Percentiles rank a stretch among this genome's conserved stretches.
phyloP scores from a whole-genome alignment of 139 green algal genomes.

The Asterochloris erici region DNA sequence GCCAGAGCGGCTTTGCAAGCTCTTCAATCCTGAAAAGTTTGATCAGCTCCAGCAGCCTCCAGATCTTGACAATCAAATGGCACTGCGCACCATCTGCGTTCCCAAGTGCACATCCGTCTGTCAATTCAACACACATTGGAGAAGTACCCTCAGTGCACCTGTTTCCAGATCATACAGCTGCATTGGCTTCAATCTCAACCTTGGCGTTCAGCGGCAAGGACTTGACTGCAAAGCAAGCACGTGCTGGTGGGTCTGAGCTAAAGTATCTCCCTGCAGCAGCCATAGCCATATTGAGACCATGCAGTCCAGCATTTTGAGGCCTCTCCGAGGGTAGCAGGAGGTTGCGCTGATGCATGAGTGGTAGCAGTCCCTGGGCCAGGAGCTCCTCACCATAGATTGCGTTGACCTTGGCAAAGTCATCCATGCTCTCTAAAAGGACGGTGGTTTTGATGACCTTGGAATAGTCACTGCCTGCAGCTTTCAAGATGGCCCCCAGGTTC shows the following conservation, averaged over 20 bases:
- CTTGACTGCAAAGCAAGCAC: slow-evolving; percentile 87
- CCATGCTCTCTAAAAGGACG: slow-evolving; percentile 84
- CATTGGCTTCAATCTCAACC: slow-evolving; percentile 84
- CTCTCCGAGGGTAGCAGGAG: no score
- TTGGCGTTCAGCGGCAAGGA: slow-evolving; percentile 74
- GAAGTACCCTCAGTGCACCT: background rate
- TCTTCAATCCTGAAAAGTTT: no score
- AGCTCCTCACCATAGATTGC: slow-evolving; percentile 62
- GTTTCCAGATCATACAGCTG: slow-evolving; percentile 31
- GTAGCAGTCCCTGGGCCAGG: background rate
- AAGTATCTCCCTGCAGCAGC: slow-evolving; percentile 66
- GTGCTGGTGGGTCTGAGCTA: slow-evolving; percentile 74
- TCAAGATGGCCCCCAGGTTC: slow-evolving; percentile 93
- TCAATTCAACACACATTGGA: no score
- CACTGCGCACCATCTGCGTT: no score
- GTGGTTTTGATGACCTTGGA: slow-evolving; percentile 95
- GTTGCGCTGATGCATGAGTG: no score
- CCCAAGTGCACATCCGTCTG: no score
- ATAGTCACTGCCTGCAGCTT: slow-evolving; percentile 74
- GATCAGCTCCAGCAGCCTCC: no score
- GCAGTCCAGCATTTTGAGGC: background rate
- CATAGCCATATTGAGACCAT: background rate
- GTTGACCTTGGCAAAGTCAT: slow-evolving; percentile 92
- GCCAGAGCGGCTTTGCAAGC: no score
- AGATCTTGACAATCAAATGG: no score